These are phyloP conservation scores for Calonectria hawksworthii DNA, from an alignment of 2,329 filamentous ascomycete genomes.

Conservation along the genomic window DNA sequence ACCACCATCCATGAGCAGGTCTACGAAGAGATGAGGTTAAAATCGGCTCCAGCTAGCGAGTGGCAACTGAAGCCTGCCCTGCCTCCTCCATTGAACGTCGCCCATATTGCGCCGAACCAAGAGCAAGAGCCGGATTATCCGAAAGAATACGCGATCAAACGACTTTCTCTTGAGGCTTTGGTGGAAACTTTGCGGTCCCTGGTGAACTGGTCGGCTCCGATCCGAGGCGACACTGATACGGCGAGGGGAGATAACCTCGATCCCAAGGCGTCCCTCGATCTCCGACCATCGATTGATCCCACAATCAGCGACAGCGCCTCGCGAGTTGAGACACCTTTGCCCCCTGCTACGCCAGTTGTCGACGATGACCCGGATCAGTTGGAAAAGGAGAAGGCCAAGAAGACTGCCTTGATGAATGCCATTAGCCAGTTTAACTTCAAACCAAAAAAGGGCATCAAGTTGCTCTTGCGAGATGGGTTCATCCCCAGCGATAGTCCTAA, in stretches of 20 bases:
- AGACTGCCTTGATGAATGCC: slow-evolving; percentile 91
- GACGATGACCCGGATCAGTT: slow-evolving; percentile 95
- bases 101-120: slow-evolving; percentile 74
- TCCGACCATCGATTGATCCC: slow-evolving; percentile 78
- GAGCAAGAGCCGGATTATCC: slow-evolving; percentile 81
- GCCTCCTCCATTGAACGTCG: slow-evolving; percentile 87
- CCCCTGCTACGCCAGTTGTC: slow-evolving; percentile 75
- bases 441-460: slow-evolving; percentile 92
- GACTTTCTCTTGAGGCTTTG: slow-evolving; percentile 87
- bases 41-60: slow-evolving; percentile 72
- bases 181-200: slow-evolving; percentile 91
- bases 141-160: slow-evolving; percentile 91
- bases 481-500: slow-evolving; percentile 83
- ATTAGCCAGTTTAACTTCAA: slow-evolving; percentile 98
- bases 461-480: slow-evolving; percentile 86
- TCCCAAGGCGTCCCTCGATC: slow-evolving; percentile 57
- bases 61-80: slow-evolving; percentile 91
- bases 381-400: slow-evolving; percentile 94
- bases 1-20: slow-evolving; percentile 84
- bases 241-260: slow-evolving; percentile 50
- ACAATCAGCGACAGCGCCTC: slow-evolving; percentile 72
- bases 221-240: slow-evolving; percentile 68
- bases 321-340: slow-evolving; percentile 69
- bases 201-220: slow-evolving; percentile 86
- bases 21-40: slow-evolving; percentile 84